A percentile compares a stretch with the other conserved stretches of the same genome.
Conservation (phyloP, 2,329 filamentous ascomycete species). For the Aspergillus hiratsukae region DNA sequence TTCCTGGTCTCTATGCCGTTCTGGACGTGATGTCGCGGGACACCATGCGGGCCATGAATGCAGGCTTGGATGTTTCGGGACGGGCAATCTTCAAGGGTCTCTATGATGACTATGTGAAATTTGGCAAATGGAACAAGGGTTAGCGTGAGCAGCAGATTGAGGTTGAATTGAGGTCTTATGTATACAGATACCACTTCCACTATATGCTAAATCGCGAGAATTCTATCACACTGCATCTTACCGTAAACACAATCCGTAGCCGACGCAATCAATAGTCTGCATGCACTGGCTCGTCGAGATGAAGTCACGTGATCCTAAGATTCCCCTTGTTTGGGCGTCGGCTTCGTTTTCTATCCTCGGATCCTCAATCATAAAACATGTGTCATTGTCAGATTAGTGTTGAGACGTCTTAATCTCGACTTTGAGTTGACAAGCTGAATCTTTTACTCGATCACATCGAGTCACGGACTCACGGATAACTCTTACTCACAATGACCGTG, state of each 20-base stretch:
- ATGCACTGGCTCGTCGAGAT: too few species aligned
- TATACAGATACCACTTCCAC: constrained; percentile 1
- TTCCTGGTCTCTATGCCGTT: constrained; percentile 50
- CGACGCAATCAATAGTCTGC: not conserved
- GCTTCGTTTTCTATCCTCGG: too few species aligned
- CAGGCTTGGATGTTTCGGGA: constrained; percentile 48
- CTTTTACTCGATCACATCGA: constrained; percentile 36
- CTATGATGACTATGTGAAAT: constrained; percentile 49
- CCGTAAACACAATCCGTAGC: too few species aligned
- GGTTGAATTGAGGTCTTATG: not conserved
- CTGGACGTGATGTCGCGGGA: constrained; percentile 50
- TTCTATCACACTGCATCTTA: not conserved
- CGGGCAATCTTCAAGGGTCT: constrained; percentile 50
- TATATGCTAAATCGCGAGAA: not conserved
- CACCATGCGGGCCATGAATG: constrained; percentile 48
- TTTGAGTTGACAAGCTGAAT: constrained; percentile 7
- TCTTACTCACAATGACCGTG: not conserved
- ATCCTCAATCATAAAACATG: too few species aligned
- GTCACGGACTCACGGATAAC: constrained; percentile 22
- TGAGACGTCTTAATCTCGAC: not conserved
- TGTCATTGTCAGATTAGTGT: not conserved
- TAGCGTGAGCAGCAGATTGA: constrained; percentile 14
- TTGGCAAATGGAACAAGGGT: constrained; percentile 46
- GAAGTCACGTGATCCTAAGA: too few species aligned
- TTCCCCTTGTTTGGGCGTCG: too few species aligned